Evolutionary conservation across 495 filamentous ascomycete genomes (phyloP), one percentile per base, ranked within the genome.

Genomic region (Aspergillus egyptiacus): DNA sequence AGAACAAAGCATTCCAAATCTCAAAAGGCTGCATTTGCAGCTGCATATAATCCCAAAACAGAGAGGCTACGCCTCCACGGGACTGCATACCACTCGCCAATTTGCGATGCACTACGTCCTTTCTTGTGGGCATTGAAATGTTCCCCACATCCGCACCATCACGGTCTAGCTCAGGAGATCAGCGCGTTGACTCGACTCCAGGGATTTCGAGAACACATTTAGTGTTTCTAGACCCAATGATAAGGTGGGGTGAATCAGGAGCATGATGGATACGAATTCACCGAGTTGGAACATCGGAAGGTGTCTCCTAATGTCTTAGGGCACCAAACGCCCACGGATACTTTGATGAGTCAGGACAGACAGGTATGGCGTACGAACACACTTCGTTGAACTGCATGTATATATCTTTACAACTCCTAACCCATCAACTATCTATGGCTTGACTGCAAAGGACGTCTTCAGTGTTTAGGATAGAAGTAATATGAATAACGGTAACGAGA

Each of bases 381-480:
- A 22, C 31, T 53, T 56, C 38, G 48, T 56, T 23, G 24, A 51
- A 46, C 33, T 38, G 28, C 47, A 48, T 48, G 46, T 56, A 55
- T 55, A 59, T 36, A 49, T 59, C 41, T 55, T 44, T 51, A 54
- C 57, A 59, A 49, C 33, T 52, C 46, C 36, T 40, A 54, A 33
- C 28, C 48, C 14, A 48, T 50, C 57, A 49, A 42, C 40, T 45
- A 53, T 63, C 58, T 66, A 64, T 62, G 53, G 54, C 55, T 52
- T 52, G 56, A 49, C 58, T 37, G 52, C 60, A 54, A 20, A 55
- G 50, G 56, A 56, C 56, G 53, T 56, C 40, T 59, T 55, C 48
- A 52, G 53, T 58, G 55, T 55, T 45, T 56, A 50, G 54, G 59
- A 49, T 42, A 48, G 60, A 59, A 56, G 66, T 66, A 62, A 66